Conservation (phyloP, 2,329 filamentous ascomycete genomes). For the Talaromyces sp. region DNA sequence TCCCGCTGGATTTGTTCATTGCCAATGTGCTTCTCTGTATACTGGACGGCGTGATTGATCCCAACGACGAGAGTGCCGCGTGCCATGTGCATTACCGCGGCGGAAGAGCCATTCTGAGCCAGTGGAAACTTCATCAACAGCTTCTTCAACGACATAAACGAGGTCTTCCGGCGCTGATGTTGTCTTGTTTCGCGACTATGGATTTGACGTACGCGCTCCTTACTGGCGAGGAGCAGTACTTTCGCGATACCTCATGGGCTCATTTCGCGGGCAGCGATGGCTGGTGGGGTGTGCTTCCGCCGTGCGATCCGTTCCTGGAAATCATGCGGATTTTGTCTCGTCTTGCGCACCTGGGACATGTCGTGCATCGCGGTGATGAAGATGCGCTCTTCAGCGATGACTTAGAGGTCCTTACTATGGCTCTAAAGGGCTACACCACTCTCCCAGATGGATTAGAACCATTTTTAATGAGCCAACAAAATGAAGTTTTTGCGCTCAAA, state of each 20-base stretch:
- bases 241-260: constrained; percentile 39
- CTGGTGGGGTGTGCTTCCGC: constrained; percentile 40
- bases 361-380: background rate
- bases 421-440: constrained; percentile 6
- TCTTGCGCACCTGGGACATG: constrained; percentile 17
- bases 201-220: constrained; percentile 45
- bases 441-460: background rate
- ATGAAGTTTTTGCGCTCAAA: background rate
- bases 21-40: constrained; percentile 47
- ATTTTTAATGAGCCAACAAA: background rate
- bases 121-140: constrained; percentile 19
- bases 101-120: constrained; percentile 37
- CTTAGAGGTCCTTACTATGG: constrained; percentile 5
- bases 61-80: constrained; percentile 30
- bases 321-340: constrained; percentile 21
- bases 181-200: constrained; percentile 46
- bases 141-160: constrained; percentile 17
- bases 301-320: constrained; percentile 19
- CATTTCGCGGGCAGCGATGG: constrained; percentile 40
- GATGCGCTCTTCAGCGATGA: background rate
- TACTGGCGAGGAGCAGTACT: constrained; percentile 39
- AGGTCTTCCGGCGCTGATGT: constrained; percentile 31
- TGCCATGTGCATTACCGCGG: constrained; percentile 38
- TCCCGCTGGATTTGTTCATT: constrained; percentile 38
- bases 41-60: constrained; percentile 41